Percentiles rank a stretch among this genome's conserved stretches.
Conservation (phyloP, 345 rosid genomes). For the Raphanus sativus region DNA sequence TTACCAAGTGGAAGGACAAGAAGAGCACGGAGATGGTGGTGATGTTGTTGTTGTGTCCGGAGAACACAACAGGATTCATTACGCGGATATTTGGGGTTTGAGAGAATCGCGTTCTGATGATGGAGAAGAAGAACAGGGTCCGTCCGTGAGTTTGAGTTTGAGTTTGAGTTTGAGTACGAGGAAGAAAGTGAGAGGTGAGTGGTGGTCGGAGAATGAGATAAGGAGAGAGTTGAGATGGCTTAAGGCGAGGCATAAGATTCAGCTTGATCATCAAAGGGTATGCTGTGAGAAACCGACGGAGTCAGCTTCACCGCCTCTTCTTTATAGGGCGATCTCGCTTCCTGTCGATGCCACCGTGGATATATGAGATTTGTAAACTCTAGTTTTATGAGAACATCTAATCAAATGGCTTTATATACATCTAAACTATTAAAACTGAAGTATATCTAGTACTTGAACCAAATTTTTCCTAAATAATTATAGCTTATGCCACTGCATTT, state of each 20-base stretch:
- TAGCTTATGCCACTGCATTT: too few relatives aligned
- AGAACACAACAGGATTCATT: conserved; percentile 28
- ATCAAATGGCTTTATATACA: neutral
- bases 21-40: conserved; percentile 36
- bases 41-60: conserved; percentile 2
- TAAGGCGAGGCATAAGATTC: conserved; percentile 75
- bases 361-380: conserved; percentile 38
- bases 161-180: too few relatives aligned
- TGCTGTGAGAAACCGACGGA: conserved; percentile 1
- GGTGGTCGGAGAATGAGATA: conserved; percentile 63
- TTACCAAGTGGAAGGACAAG: conserved; percentile 60
- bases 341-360: conserved; percentile 87
- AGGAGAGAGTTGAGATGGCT: conserved; percentile 88
- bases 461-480: too few relatives aligned
- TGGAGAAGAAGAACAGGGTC: conserved; percentile 21
- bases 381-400: neutral
- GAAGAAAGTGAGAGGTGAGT: conserved; percentile 14
- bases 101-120: conserved; percentile 54
- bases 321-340: conserved; percentile 77
- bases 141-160: neutral
- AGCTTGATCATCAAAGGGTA: conserved; percentile 51
- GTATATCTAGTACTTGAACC: too few relatives aligned
- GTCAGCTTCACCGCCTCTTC: conserved; percentile 61
- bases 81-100: conserved; percentile 62
- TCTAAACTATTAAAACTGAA: too few relatives aligned